A percentile compares a stretch with the other conserved stretches of the same genome.
Evolutionary conservation across 768 basidiomycete species (phyloP).

Genomic region (Hygrocybe coccinea): DNA sequence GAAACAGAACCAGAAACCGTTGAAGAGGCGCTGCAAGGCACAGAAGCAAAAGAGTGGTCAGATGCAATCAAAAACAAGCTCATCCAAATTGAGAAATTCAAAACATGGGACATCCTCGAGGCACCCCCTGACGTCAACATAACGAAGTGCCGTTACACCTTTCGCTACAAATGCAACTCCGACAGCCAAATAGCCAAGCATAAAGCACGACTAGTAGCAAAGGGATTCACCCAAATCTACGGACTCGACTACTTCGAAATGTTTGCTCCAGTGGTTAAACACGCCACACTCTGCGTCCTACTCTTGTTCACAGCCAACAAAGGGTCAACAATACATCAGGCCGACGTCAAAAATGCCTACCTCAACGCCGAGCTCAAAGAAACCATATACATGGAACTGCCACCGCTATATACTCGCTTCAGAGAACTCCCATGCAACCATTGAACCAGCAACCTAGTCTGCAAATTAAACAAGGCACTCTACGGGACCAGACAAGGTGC

Average conservation of each 20-base stretch:
- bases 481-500: background rate
- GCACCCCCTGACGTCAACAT: background rate
- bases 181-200: background rate
- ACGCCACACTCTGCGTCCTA: constrained; percentile 17
- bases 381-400: constrained; percentile 20
- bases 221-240: constrained; percentile 34
- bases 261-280: constrained; percentile 18
- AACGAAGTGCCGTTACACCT: constrained; percentile 1
- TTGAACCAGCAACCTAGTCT: background rate
- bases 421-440: constrained; percentile 24
- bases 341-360: constrained; percentile 3
- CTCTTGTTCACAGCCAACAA: constrained; percentile 14
- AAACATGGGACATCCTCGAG: constrained; percentile 7
- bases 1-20: constrained; percentile 4
- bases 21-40: background rate
- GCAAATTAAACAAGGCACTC: no score
- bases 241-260: constrained; percentile 33
- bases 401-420: constrained; percentile 18
- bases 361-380: constrained; percentile 16
- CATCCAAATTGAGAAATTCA: background rate
- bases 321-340: background rate
- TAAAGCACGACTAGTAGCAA: constrained; percentile 7
- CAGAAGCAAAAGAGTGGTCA: constrained; percentile 11
- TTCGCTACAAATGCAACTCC: constrained; percentile 3
- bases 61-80: constrained; percentile 6